A percentile compares a stretch with the other conserved stretches of the same genome.
phyloP scores from a whole-genome alignment of 2,329 filamentous ascomycete genomes.

The Taxawa tesnikishii region DNA sequence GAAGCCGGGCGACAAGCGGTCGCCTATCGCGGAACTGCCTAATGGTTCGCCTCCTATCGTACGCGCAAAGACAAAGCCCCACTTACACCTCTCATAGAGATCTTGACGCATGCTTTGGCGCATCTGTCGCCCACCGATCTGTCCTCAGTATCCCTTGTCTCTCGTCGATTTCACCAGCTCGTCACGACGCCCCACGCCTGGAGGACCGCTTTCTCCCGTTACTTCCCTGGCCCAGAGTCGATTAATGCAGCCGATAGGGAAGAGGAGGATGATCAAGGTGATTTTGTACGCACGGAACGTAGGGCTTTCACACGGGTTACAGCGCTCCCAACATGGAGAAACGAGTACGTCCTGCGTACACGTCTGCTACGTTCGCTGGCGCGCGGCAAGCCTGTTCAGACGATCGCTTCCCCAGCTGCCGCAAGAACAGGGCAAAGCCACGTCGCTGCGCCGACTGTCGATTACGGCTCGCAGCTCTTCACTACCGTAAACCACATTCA shows the following conservation, averaged over 20 bases:
- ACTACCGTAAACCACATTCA: conserved; percentile 71
- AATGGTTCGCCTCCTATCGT: conserved; percentile 81
- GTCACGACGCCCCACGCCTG: conserved; percentile 89
- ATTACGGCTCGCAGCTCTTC: conserved; percentile 73
- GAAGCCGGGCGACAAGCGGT: conserved; percentile 30
- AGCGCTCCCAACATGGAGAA: conserved; percentile 80
- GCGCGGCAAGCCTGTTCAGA: conserved; percentile 63
- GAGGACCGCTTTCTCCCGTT: conserved; percentile 83
- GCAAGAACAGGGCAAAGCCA: conserved; percentile 44
- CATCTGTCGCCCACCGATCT: conserved; percentile 80
- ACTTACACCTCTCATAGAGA: conserved; percentile 61
- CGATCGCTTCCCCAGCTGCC: conserved; percentile 39
- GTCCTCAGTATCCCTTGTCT: conserved; percentile 71
- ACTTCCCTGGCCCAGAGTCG: conserved; percentile 66
- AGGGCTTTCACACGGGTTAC: conserved; percentile 76
- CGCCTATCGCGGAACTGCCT: conserved; percentile 51
- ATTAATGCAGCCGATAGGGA: conserved; percentile 32
- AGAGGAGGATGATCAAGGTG: conserved; percentile 36
- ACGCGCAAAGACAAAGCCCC: too few species aligned
- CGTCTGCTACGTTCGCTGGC: conserved; percentile 68
- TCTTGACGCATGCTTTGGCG: conserved; percentile 81
- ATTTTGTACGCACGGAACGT: conserved; percentile 52
- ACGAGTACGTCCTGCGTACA: conserved; percentile 85
- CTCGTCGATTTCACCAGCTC: conserved; percentile 71
- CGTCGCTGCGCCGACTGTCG: conserved; percentile 61